Base-by-base conservation (phyloP, 495 filamentous ascomycete genomes). In the Penicillium lividum region DNA sequence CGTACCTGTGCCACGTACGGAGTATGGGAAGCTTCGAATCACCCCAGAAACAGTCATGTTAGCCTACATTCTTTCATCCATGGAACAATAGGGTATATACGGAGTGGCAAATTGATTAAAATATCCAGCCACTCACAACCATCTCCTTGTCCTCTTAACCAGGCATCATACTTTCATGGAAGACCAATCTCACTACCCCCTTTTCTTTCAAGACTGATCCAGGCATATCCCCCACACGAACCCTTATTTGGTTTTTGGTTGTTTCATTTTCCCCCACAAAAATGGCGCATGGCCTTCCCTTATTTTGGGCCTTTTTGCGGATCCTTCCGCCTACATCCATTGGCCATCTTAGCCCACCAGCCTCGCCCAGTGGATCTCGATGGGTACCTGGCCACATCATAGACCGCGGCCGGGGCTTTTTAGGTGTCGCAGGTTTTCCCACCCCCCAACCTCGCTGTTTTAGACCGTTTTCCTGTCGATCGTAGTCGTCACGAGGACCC, bases 161-260 rank as follows among this genome's bases (percentile, higher is more conserved):
- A 36, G 33, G 13, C 33, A 36, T 36, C 11, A 13, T 13, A 11
- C 15, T 16, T 40, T 40, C 38, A 40, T 40, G 38, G 38, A 13
- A 33, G 7, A 40, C 38, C 38, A 40, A 40, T 40, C 5, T 40
- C 5, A 15, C 6, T 5, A 40, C 13, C 38, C 38, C 38, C 38
- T 40, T 40, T 13, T n/a, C 15, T 15, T 15, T 6, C 13, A 16
- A 31, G 22, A 16, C 43, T 31, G 18, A 50, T 29, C 40, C 22
- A 30, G 43, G 61, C 33, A 40, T 57, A 67, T 63, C 62, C 67
- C 67, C 67, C 67, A 69, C 64, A 69, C 67, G 58, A 66, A 62
- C 64, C 58, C 58, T 54, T 58, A 51, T 53, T 51, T 49, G 52
- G 44, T 54, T 54, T 52, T 34, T 51, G 22, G n/a, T 49, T 28